Base-by-base conservation (phyloP, 2,329 filamentous ascomycete species). In the Pseudogymnoascus sp. region DNA sequence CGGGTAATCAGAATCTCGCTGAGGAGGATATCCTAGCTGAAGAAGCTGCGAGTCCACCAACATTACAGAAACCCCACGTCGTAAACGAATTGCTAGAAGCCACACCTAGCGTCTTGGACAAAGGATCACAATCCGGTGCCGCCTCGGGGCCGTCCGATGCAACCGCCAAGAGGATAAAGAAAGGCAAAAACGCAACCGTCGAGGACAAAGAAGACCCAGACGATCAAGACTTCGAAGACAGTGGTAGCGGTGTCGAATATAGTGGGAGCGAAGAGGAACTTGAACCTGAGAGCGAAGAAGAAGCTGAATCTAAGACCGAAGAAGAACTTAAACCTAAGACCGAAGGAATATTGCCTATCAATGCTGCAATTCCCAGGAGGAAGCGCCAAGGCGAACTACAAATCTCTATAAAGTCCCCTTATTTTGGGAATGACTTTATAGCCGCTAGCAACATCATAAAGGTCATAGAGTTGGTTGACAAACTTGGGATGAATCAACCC, bases 241-340 rank as follows among this genome's bases (percentile, higher is more conserved):
- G 18, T 16, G 44, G 64, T 14, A 34, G 65, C 25, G 59, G 36
- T n/a, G 37, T 12, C 2, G 59, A 62, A 28, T n/a, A 62, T 28
- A n/a, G 2, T 5, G 37, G 44, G 18, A 31, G 23, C 18, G 28
- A 28, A 7, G 46, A 16, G 16, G 38, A 44, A 34, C 4, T 8
- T 11, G 46, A 23, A 23, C 21, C 21, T 23, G 16, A 28, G 28
- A 10, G 8, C 28, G 28, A 28, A 7, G 46, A 28, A 31, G 40
- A 46, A 36, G 2, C 5, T 12, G 46, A 25, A 28, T 10, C 34
- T n/a, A 7, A n/a, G 3, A 7, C 23, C 8, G 21, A 62, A 38
- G 34, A 2, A 28, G 23, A 44, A 34, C 4, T 8, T 11, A 34
- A 25, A 28, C 11, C 34, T 21, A 8, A n/a, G 3, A 8, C n/a